Evolutionary conservation across 768 basidiomycete species (phyloP).

Genomic region (Macrolepiota albuminosa): DNA sequence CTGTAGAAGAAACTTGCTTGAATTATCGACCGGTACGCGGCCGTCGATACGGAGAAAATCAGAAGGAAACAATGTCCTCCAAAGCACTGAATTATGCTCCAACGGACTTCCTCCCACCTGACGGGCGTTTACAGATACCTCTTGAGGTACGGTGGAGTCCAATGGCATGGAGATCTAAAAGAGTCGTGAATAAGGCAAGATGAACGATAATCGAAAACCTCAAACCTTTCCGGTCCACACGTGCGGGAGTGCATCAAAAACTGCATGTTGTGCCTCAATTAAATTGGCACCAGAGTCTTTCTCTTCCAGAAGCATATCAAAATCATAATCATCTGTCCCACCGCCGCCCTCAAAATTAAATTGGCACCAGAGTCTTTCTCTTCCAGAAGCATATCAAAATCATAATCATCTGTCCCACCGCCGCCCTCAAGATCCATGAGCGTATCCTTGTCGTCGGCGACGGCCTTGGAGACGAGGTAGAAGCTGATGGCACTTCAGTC

Average conservation of each 20-base stretch:
- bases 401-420: constrained; percentile 61
- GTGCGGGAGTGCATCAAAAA: constrained; percentile 50
- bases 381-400: constrained; percentile 83
- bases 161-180: constrained; percentile 74
- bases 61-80: constrained; percentile 74
- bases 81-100: constrained; percentile 52
- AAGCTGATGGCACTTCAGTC: constrained; percentile 13
- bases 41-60: constrained; percentile 75
- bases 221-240: constrained; percentile 78
- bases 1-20: constrained; percentile 73
- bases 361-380: constrained; percentile 46
- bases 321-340: constrained; percentile 72
- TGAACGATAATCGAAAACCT: constrained; percentile 1
- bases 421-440: constrained; percentile 38
- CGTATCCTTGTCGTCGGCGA: constrained; percentile 34
- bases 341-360: constrained; percentile 22
- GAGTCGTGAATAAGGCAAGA: constrained; percentile 5
- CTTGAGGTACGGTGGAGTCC: constrained; percentile 65
- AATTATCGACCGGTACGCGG: constrained; percentile 73
- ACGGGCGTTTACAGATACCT: constrained; percentile 61
- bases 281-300: constrained; percentile 38
- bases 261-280: constrained; percentile 39
- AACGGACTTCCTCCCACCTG: constrained; percentile 76
- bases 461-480: constrained; percentile 19
- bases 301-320: constrained; percentile 80